phyloP scores from a whole-genome alignment of 129 eudicot genomes.

The Tagetes patula region DNA sequence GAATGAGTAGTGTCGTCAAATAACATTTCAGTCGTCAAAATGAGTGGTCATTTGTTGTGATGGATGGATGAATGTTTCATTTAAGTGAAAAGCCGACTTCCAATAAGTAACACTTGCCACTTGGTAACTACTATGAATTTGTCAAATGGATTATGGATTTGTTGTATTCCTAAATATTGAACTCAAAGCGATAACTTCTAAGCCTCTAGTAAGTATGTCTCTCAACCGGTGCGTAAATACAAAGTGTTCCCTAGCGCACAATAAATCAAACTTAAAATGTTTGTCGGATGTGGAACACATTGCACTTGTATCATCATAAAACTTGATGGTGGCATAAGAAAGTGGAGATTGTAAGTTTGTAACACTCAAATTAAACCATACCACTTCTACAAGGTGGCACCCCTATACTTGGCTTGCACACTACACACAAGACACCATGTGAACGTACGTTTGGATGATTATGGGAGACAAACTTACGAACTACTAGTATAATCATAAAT shows the following conservation, averaged over 20 bases:
- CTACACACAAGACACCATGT: neutral
- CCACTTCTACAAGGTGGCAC: neutral
- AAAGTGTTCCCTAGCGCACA: neutral
- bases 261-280: neutral
- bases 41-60: neutral
- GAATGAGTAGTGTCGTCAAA: neutral
- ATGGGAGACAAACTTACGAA: no score
- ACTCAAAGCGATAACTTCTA: no score
- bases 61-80: neutral
- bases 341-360: neutral
- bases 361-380: neutral
- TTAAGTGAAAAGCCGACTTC: neutral
- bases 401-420: neutral
- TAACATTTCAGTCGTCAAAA: neutral
- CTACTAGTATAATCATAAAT: no score
- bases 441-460: neutral
- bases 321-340: neutral
- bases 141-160: neutral
- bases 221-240: neutral
- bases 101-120: neutral
- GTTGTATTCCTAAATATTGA: no score
- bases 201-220: neutral
- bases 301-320: no score
- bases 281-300: neutral
- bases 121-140: neutral